phyloP scores from a whole-genome alignment of 1,284 basidiomycete species.

The Athelia sp. region DNA sequence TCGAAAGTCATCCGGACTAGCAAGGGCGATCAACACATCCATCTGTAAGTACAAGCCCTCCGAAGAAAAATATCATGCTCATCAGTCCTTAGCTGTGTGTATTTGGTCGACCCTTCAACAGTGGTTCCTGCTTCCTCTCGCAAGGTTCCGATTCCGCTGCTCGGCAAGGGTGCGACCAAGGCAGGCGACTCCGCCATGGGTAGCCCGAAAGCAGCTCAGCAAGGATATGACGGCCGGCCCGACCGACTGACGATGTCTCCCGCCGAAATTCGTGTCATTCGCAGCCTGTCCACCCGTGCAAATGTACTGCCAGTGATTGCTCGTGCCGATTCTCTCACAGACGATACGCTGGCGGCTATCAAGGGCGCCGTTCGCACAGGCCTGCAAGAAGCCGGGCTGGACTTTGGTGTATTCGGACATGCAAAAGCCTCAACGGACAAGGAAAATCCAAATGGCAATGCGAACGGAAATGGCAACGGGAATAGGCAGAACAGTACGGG shows the following conservation, averaged over 20 bases:
- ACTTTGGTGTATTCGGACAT: conserved; percentile 69
- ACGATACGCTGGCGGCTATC: conserved; percentile 58
- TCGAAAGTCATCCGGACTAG: conserved; percentile 78
- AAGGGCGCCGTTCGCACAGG: conserved; percentile 65
- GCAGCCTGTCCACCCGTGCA: conserved; percentile 60
- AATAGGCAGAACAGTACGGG: conserved; percentile 15
- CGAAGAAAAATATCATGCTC: conserved; percentile 15
- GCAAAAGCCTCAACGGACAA: conserved; percentile 18
- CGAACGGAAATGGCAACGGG: conserved; percentile 22
- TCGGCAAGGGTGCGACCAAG: conserved; percentile 40
- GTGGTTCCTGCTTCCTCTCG: conserved; percentile 50
- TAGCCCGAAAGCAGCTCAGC: too few relatives aligned
- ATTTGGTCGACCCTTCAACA: conserved; percentile 75
- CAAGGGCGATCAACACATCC: conserved; percentile 81
- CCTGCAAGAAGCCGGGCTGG: conserved; percentile 56
- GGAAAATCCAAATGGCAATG: conserved; percentile 20
- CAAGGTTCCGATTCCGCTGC: conserved; percentile 37
- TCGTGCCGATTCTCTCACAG: conserved; percentile 72
- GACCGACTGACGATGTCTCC: conserved; percentile 59
- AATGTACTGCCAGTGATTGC: conserved; percentile 78
- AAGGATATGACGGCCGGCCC: conserved; percentile 39
- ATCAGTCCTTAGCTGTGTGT: conserved; percentile 55
- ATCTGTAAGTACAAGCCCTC: conserved; percentile 50
- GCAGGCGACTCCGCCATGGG: conserved; percentile 28
- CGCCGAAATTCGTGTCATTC: conserved; percentile 72